Base-by-base conservation (phyloP, 176 grass and related monocot species). In the Lolium multiflorum region DNA sequence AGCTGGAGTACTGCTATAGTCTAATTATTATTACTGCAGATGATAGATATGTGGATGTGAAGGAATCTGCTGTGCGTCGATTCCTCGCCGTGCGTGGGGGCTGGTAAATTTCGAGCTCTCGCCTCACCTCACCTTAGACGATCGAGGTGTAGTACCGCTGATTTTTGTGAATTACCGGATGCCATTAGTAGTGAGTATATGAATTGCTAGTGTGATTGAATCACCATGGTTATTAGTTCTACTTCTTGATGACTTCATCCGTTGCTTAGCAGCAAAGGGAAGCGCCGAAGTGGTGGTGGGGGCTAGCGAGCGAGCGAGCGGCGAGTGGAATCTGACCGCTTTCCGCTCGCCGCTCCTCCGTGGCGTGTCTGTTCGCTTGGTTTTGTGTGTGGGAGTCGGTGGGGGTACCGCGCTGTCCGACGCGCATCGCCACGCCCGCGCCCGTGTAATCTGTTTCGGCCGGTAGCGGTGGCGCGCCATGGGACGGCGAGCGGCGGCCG, bases 241-340 rank as follows among this genome's bases (percentile, higher is more conserved):
- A 43, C 47, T 84, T 43, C 52, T 86, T 86, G 63, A 18, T 56
- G 54, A 20, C 17, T 18, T 56, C 17, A 20, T 20, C 49, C 50
- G 7, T 91, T 85, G 77, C 90, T 88, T 91, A 82, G 71, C 51
- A 84, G 85, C 85, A 71, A 88, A 91, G 86, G 84, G 51, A 55
- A 85, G 76, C 26, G 54, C 54, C 54, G 71, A 66, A 66, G 47
- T 75, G 35, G 28, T 68, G 71, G 28, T 68, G 71, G 77, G 17
- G 37, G 49, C 48, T 13, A 44, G 31, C 46, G 66, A 1, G 66
- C n/a, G n/a, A n/a, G n/a, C 47, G 51, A 31, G 31, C 47, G 51
- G 21, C 62, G 44, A 78, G 50, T 39, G 31, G 90, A 85, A 91
- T 77, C 82, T 70, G 82, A 51, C 77, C 76, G 62, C 90, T 85